phyloP scores from a whole-genome alignment of 1,284 basidiomycete species.

The Pascua sp. region DNA sequence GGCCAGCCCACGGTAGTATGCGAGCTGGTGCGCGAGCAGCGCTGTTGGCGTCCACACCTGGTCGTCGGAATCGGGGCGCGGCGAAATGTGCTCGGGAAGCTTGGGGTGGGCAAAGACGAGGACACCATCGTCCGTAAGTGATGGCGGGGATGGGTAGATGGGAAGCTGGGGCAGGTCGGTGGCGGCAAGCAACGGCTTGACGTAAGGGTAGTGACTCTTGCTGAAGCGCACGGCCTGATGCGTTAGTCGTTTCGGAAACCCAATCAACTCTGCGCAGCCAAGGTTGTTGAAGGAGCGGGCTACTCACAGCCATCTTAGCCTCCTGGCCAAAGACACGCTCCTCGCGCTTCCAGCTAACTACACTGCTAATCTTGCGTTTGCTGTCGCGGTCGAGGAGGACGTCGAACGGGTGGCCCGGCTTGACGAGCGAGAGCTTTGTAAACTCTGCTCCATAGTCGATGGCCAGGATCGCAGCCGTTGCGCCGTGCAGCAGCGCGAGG shows the following conservation, averaged over 20 bases:
- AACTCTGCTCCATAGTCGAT: slow-evolving; percentile 96
- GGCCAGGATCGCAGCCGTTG: slow-evolving; percentile 62
- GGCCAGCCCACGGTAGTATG: slow-evolving; percentile 84
- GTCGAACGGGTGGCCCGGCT: slow-evolving; percentile 93
- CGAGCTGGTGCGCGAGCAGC: slow-evolving; percentile 88
- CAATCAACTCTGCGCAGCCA: background rate
- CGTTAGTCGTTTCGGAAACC: background rate
- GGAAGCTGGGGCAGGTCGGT: slow-evolving; percentile 50
- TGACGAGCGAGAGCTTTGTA: slow-evolving; percentile 94
- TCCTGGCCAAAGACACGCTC: slow-evolving; percentile 87
- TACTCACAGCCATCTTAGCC: slow-evolving; percentile 77
- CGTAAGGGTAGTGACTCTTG: slow-evolving; percentile 74
- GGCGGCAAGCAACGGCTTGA: slow-evolving; percentile 75
- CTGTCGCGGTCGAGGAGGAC: slow-evolving; percentile 94
- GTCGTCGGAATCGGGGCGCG: slow-evolving; percentile 55
- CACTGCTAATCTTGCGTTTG: slow-evolving; percentile 88
- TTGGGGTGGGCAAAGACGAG: slow-evolving; percentile 65
- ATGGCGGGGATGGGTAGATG: slow-evolving; percentile 48
- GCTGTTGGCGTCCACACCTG: slow-evolving; percentile 74
- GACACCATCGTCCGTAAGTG: slow-evolving; percentile 52
- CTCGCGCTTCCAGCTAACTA: slow-evolving; percentile 79
- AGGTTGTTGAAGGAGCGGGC: no score
- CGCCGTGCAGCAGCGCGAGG: slow-evolving; percentile 35
- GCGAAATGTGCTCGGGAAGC: slow-evolving; percentile 60
- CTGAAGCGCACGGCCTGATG: slow-evolving; percentile 83